Percentiles rank a stretch among this genome's conserved stretches.
Conservation (phyloP, 129 eudicot species). For the Pseudognaphalium luteoalbum region DNA sequence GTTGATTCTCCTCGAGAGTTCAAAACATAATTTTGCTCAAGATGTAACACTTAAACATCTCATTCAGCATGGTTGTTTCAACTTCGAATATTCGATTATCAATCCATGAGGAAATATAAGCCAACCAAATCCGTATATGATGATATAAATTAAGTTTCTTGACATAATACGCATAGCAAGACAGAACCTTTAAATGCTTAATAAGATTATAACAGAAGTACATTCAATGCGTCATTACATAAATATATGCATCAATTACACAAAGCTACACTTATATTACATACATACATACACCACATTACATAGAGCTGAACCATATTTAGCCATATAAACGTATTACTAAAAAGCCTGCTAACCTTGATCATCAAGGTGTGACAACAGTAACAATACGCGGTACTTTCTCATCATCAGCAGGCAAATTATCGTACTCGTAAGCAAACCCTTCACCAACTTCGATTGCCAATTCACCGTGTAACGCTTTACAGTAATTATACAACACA, state of each 20-base stretch:
- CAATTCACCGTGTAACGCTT: conserved; percentile 71
- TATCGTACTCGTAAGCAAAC: conserved; percentile 48
- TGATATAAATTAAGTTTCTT: no score
- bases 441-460: conserved; percentile 71
- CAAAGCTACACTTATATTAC: background rate
- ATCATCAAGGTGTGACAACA: conserved; percentile 36
- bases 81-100: background rate
- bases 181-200: background rate
- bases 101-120: background rate
- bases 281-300: background rate
- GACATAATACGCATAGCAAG: background rate
- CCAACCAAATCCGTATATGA: background rate
- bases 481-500: conserved; percentile 77
- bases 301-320: background rate
- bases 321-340: background rate
- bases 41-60: no score
- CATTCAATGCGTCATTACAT: background rate
- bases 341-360: conserved; percentile 20
- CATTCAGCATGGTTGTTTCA: background rate
- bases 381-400: conserved; percentile 62
- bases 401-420: conserved; percentile 66
- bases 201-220: background rate
- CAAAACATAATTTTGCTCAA: no score
- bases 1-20: background rate
- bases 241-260: background rate